These are phyloP conservation scores for Centella asiatica DNA, from an alignment of 129 eudicot genomes.

Conservation along the genomic window DNA sequence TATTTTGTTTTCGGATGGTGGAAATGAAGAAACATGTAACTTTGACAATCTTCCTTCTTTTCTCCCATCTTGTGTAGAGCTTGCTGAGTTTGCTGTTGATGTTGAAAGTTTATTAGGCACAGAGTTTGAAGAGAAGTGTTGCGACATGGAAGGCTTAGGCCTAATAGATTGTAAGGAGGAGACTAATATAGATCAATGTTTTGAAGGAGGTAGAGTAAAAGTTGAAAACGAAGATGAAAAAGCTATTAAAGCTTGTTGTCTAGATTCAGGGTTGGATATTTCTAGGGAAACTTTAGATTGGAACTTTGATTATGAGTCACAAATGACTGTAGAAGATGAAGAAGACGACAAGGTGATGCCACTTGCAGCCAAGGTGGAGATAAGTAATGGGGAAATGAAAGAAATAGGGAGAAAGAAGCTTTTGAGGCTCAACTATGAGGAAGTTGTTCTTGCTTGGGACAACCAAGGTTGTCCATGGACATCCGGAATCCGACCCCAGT, in stretches of 20 bases:
- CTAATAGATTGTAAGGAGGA: conserved; percentile 25
- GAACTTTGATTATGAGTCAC: conserved; percentile 43
- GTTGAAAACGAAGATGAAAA: conserved; percentile 49
- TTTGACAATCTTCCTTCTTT: conserved; percentile 41
- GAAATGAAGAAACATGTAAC: conserved; percentile 20
- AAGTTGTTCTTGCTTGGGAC: conserved; percentile 69
- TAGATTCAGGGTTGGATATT: conserved; percentile 33
- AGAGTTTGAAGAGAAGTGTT: conserved; percentile 32
- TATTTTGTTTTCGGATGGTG: not conserved
- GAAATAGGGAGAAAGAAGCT: conserved; percentile 19
- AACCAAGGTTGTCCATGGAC: conserved; percentile 81
- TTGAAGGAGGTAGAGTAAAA: conserved; percentile 35
- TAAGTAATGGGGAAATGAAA: conserved; percentile 17
- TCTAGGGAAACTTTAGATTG: conserved; percentile 46
- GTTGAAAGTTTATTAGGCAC: conserved; percentile 60
- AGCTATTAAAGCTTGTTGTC: conserved; percentile 43
- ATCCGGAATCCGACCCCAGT: conserved; percentile 55
- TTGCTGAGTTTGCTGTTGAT: conserved; percentile 62
- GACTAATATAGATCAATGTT: conserved; percentile 15
- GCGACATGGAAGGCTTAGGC: conserved; percentile 38
- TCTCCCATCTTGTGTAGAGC: conserved; percentile 42
- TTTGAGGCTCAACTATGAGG: conserved; percentile 67
- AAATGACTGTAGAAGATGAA: conserved; percentile 29
- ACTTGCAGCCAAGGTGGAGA: not conserved
- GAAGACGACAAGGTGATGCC: conserved; percentile 19